Base-by-base conservation (phyloP, 495 filamentous ascomycete species). In the Parmelia sp. region DNA sequence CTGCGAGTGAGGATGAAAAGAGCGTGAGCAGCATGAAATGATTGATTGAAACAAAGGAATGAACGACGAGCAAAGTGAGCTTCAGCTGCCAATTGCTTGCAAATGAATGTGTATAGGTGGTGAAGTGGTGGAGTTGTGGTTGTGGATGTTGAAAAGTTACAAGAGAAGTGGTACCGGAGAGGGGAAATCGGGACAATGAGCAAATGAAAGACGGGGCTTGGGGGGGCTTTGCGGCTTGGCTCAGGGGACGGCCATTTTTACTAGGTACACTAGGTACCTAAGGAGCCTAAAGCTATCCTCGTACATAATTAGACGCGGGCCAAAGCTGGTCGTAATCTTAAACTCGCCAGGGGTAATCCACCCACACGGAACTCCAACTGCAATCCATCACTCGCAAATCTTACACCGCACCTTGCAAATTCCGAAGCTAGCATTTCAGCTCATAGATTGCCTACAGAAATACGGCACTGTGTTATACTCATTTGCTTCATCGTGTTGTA, bases 41-140 rank as follows among this genome's bases (percentile, higher is more conserved):
- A 15, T 45, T 29, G 21, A 31, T 45, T 29, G 21, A 31, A 21
- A 23, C 10, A 31, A 62, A 62, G 49, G 60, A 62, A 53, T 56
- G 60, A 39, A 62, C 27, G 60, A 47, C 36, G 47, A 62, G 9
- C 35, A 55, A 40, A n/a, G 4, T 62, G 60, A 56, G 36, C 49
- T 45, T 62, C 37, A 33, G 25, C 4, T 4, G 23, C 1, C 11
- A 31, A 19, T 6, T 51, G 45, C n/a, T 51, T n/a, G n/a, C n/a
- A n/a, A n/a, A n/a, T 51, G n/a, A 11, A 1, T 2, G 1, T 51
- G 45, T 3, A 45, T 23, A 45, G 21, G 4, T 9, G 0, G 45
- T n/a, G n/a, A n/a, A n/a, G n/a, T n/a, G n/a, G n/a, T n/a, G n/a
- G n/a, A n/a, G n/a, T n/a, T 27, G 45, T 51, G 25, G 45, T 29